Conservation (phyloP, 2,329 filamentous ascomycete genomes). For the Sphaceloma murrayae region DNA sequence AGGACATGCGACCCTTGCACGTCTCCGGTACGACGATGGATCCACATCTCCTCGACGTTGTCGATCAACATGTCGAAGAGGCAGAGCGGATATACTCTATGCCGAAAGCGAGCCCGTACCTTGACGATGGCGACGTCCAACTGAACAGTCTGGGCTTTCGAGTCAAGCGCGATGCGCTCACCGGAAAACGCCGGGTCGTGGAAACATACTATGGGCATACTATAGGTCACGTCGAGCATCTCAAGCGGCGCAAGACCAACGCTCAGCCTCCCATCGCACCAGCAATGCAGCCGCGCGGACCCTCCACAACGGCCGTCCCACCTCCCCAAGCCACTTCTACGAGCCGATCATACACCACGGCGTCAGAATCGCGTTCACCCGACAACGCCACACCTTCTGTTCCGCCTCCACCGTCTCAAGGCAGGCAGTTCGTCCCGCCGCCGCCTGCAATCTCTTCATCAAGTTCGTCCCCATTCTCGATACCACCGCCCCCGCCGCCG, state of each 20-base stretch:
- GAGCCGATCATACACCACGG: too few species aligned
- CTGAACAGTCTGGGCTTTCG: conserved; percentile 19
- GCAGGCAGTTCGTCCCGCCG: background rate
- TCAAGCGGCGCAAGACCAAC: conserved; percentile 15
- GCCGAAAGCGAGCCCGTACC: conserved; percentile 12
- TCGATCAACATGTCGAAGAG: conserved; percentile 15
- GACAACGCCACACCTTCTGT: background rate
- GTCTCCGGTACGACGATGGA: conserved; percentile 11
- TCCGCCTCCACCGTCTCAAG: conserved; percentile 4
- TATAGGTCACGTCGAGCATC: conserved; percentile 12
- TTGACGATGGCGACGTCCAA: background rate
- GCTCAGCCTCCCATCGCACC: background rate
- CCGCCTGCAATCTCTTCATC: too few species aligned
- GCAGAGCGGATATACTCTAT: conserved; percentile 13
- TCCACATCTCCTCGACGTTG: conserved; percentile 16
- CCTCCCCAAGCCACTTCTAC: too few species aligned
- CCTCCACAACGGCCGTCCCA: conserved; percentile 3
- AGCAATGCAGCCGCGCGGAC: background rate
- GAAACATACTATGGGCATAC: conserved; percentile 19
- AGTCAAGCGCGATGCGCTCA: background rate
- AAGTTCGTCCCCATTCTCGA: conserved; percentile 6
- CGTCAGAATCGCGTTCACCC: background rate
- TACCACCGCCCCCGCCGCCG: background rate
- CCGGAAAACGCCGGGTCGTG: conserved; percentile 7
- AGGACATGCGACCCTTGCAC: conserved; percentile 12